These are phyloP conservation scores for Cladophialophora psammophila DNA, from an alignment of 2,329 filamentous ascomycete genomes.

Conservation along the genomic window DNA sequence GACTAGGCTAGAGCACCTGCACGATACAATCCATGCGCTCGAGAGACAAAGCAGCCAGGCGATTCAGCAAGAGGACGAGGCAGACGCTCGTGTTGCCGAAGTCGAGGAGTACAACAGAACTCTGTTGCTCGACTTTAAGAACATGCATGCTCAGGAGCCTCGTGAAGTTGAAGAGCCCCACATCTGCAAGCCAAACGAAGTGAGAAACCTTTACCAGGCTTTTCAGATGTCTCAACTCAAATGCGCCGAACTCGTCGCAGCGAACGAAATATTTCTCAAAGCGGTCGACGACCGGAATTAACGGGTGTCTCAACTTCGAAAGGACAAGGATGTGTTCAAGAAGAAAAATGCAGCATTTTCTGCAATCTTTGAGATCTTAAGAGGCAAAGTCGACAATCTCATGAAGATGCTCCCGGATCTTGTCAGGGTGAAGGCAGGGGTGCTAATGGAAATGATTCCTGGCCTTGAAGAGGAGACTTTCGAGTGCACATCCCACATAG, in stretches of 20 bases:
- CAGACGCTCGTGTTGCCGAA: slow-evolving; percentile 1
- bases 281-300: background rate
- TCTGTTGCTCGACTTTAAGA: background rate
- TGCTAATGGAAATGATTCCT: background rate
- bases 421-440: background rate
- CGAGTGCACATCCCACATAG: slow-evolving; percentile 8
- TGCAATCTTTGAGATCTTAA: slow-evolving; percentile 13
- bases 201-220: slow-evolving; percentile 18
- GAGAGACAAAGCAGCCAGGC: slow-evolving; percentile 15
- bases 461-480: background rate
- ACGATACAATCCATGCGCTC: background rate
- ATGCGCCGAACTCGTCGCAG: slow-evolving; percentile 2
- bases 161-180: background rate
- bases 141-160: slow-evolving; percentile 20
- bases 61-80: slow-evolving; percentile 8
- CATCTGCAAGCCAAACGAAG: slow-evolving; percentile 24
- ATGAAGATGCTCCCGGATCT: slow-evolving; percentile 11
- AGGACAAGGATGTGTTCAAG: slow-evolving; percentile 1
- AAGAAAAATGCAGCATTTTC: slow-evolving; percentile 10
- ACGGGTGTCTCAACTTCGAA: background rate
- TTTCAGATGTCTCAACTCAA: slow-evolving; percentile 20
- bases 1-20: background rate
- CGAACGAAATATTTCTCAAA: slow-evolving; percentile 9
- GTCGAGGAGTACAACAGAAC: slow-evolving; percentile 6
- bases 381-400: slow-evolving; percentile 16